Conservation (phyloP, 2,329 filamentous ascomycete genomes). For the Verticillium dahliae region DNA sequence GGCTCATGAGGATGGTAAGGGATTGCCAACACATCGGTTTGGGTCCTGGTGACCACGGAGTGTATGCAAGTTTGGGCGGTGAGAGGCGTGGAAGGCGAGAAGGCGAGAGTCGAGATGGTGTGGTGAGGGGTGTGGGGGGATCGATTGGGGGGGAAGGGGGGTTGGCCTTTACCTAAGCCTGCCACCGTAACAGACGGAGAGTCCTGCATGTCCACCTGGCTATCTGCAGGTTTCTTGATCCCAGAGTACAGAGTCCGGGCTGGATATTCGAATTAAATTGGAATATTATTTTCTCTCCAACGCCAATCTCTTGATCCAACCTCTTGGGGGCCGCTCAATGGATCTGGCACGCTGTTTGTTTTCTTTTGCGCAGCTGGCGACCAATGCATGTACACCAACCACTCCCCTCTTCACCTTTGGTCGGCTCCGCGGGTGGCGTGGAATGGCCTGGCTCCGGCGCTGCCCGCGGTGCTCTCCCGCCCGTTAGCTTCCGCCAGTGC, state of each 20-base stretch:
- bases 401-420: not conserved
- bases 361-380: no score
- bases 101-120: not conserved
- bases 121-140: not conserved
- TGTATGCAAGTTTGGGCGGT: conserved; percentile 21
- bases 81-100: conserved; percentile 8
- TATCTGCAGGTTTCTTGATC: not conserved
- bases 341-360: no score
- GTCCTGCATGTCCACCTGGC: not conserved
- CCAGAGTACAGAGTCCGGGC: not conserved
- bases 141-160: no score
- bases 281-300: not conserved
- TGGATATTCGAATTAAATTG: not conserved
- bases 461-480: no score
- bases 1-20: not conserved
- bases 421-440: no score
- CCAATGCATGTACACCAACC: not conserved
- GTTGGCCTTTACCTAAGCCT: not conserved
- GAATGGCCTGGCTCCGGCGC: no score
- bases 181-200: not conserved
- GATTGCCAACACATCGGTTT: not conserved
- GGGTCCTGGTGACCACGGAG: conserved; percentile 15
- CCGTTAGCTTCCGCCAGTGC: no score
- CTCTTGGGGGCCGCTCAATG: no score
- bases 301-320: no score